Evolutionary conservation across 257 asterid species (phyloP), one percentile per base, ranked within the genome.

Genomic region (Eustoma russellianum): DNA sequence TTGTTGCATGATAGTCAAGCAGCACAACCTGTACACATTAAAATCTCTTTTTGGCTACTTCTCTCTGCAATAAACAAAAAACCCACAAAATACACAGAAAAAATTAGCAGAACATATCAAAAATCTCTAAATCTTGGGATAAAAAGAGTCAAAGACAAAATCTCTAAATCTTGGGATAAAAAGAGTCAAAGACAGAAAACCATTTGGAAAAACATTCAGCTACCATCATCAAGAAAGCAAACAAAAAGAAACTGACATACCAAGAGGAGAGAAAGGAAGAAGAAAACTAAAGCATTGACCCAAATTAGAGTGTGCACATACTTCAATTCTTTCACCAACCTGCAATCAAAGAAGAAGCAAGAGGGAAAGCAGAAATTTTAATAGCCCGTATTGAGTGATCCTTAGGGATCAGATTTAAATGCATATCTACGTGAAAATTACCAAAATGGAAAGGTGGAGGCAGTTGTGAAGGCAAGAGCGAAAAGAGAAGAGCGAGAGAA

Each of bases 341-440:
- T 51, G 50, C 54, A 57, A 48, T 50, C 49, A 33, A 30, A 34
- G 18, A 35, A 28, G 45, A 30, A 30, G 33, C 41, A 12, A 59
- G 35, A 3, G 45, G 38, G 48, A 44, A 52, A 14, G 64, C 60
- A 19, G 51, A 56, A 66, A 63, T 65, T 38, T 62, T 52, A 71
- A 62, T 41, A 40, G 48, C 57, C 66, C 70, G 49, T 57, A 41
- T 59, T 59, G 55, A 70, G 72, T 69, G 68, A 78, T 66, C 77
- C 60, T 28, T 52, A 51, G 57, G 15, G 70, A 70, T 61, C 63
- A 51, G 54, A 60, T 60, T 69, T 28, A 57, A 59, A 30, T 44
- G 15, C 41, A 47, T 46, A 17, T 15, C 56, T 9, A 44, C 63
- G 63, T 64, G 19, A 48, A 53, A 19, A 33, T 13, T 13, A 35